Evolutionary conservation across 768 basidiomycete genomes (phyloP).

Genomic region (Amanita exitialis): DNA sequence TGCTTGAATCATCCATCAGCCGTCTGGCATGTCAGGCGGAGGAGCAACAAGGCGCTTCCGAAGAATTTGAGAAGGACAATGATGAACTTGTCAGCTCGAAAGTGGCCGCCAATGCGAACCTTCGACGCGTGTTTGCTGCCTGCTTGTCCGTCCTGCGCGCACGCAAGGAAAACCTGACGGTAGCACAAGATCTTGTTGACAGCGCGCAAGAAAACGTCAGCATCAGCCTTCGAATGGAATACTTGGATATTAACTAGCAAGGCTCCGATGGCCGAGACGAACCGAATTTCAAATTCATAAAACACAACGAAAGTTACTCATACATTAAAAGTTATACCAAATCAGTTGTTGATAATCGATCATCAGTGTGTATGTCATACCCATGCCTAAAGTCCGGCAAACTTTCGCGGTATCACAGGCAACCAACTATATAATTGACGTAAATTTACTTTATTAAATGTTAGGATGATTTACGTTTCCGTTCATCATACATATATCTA

Average conservation of each 20-base stretch:
- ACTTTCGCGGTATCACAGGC: too few species aligned
- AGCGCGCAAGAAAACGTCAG: slow-evolving; percentile 40
- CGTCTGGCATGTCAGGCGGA: slow-evolving; percentile 10
- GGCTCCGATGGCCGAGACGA: background rate
- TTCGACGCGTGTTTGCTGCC: slow-evolving; percentile 31
- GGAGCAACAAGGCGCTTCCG: background rate
- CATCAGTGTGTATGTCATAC: too few species aligned
- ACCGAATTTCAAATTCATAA: background rate
- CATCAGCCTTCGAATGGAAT: slow-evolving; percentile 36
- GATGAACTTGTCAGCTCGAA: slow-evolving; percentile 8
- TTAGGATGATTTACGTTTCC: too few species aligned
- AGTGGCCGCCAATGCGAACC: slow-evolving; percentile 26
- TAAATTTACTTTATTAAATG: too few species aligned
- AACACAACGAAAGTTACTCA: too few species aligned
- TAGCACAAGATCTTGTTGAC: slow-evolving; percentile 40
- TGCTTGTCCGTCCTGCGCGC: slow-evolving; percentile 38
- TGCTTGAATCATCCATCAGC: slow-evolving; percentile 18
- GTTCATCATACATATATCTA: too few species aligned
- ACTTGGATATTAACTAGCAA: slow-evolving; percentile 22
- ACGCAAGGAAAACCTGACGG: slow-evolving; percentile 32
- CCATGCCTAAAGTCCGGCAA: too few species aligned
- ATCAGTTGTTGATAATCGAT: background rate
- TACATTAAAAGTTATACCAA: background rate
- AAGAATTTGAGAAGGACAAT: background rate
- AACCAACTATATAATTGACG: too few species aligned